Base-by-base conservation (phyloP, 1,284 basidiomycete species). In the Malassezia vespertilionis region DNA sequence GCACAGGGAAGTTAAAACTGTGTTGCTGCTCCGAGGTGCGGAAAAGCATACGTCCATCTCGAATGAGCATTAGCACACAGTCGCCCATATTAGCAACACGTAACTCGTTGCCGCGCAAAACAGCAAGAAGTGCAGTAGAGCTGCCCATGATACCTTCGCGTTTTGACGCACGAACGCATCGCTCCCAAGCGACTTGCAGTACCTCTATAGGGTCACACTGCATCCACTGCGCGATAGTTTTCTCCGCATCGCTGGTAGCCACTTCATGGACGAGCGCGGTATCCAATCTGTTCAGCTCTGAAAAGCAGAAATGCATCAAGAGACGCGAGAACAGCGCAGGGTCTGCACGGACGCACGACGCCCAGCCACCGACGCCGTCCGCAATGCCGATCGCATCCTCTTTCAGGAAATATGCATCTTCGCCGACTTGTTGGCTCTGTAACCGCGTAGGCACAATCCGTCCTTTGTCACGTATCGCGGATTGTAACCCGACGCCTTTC, bases 21-120 rank as follows among this genome's bases (percentile, higher is more conserved):
- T 88, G 90, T 79, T 90, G 90, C 82, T 93, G 91, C 73, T 95
- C 90, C 45, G 85, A 79, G 35, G 82, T 86, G 32, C 88, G 78
- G 80, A 89, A 93, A 3, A 83, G 80, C 32, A 91, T 78, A 52
- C 81, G 76, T 12, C 83, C 82, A 4, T 78, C 78, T 5, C 87
- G 78, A 22, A 93, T 80, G 32, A 91, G 76, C 76, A 87, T 82
- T 18, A 84, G 80, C 10, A 65, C 63, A 66, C 86, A 91, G 70
- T 96, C 90, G 17, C 90, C 90, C 7, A 96, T 72, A 63, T 95
- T 89, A 1, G 89, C 90, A 26, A 96, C 82, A 43, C 82, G 79
- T 33, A 95, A 77, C 40, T 88, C 81, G 9, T 85, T 82, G 46
- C 83, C 79, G 33, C 79, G 71, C 14, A 80, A 71, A 22, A 79